Conservation (phyloP, 2,329 filamentous ascomycete genomes). For the Alternaria gaisen region DNA sequence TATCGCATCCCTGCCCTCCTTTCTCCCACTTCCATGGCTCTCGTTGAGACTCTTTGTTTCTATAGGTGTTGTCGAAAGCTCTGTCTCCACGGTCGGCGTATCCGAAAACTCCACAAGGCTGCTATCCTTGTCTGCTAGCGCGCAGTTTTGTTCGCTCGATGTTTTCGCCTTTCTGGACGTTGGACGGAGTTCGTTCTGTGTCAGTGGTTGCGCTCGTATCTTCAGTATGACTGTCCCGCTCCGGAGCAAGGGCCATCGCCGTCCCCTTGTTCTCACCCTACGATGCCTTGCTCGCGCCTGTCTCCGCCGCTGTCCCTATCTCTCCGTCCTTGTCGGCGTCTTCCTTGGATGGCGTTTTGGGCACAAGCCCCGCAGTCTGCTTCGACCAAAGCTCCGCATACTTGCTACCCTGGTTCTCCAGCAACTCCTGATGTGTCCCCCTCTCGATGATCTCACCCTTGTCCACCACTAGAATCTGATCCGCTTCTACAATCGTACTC, state of each 20-base stretch:
- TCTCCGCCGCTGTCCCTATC: conserved; percentile 7
- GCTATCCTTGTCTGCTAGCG: no score
- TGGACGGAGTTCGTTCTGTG: no score
- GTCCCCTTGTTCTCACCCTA: conserved; percentile 31
- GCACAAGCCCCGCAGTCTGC: conserved; percentile 63
- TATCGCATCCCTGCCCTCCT: no score
- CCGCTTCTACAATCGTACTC: conserved; percentile 84
- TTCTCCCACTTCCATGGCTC: no score
- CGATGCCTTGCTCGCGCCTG: conserved; percentile 37
- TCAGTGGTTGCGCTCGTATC: conserved; percentile 8
- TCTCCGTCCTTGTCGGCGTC: conserved; percentile 25
- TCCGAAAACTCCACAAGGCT: no score
- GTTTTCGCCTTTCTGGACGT: no score
- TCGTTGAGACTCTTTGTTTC: no score
- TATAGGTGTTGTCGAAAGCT: no score
- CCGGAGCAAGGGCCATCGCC: conserved; percentile 19
- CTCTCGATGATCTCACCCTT: conserved; percentile 79
- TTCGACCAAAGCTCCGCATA: conserved; percentile 91
- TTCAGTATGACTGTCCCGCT: conserved; percentile 17
- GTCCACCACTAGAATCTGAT: conserved; percentile 83
- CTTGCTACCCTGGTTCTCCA: conserved; percentile 70
- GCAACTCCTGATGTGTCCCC: conserved; percentile 80
- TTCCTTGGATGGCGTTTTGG: conserved; percentile 27
- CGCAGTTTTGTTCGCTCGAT: no score
- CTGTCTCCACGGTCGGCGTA: no score